Evolutionary conservation across 352 stramenopile genomes (phyloP).

Genomic region (Pythium utonaiense): DNA sequence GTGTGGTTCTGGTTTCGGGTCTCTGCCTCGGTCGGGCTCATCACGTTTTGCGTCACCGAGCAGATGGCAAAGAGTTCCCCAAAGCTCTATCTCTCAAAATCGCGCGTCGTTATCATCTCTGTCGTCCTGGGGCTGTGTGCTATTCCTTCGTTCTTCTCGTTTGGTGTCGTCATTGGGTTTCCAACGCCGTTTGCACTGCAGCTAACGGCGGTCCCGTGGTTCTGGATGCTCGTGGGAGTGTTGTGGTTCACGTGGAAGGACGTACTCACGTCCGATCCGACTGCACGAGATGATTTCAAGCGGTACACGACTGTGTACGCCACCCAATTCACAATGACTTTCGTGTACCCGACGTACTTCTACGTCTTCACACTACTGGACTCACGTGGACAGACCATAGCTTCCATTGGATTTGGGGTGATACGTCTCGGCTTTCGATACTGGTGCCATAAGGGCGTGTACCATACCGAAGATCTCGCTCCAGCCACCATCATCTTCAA

Average conservation of each 20-base stretch:
- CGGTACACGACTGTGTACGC: not conserved
- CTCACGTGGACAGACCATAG: not conserved
- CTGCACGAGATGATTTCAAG: not conserved
- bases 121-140: not conserved
- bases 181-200: constrained; percentile 9
- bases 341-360: constrained; percentile 7
- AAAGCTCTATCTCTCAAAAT: not conserved
- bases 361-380: not conserved
- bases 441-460: not conserved
- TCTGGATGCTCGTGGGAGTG: not conserved
- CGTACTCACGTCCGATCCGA: not conserved
- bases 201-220: not conserved
- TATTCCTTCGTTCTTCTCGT: not conserved
- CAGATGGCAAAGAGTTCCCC: not conserved
- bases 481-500: constrained; percentile 11
- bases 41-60: not conserved
- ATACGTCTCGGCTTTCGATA: constrained; percentile 13
- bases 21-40: not conserved
- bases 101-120: not conserved
- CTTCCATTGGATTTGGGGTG: not conserved
- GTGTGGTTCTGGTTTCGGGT: not conserved
- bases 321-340: not conserved
- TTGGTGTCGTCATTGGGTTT: constrained; percentile 5
- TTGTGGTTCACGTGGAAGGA: constrained; percentile 1
- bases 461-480: constrained; percentile 7